Percentiles rank a stretch among this genome's conserved stretches.
These are phyloP conservation scores for Purshia tridentata DNA, from an alignment of 306 rosid genomes.

Conservation along the genomic window DNA sequence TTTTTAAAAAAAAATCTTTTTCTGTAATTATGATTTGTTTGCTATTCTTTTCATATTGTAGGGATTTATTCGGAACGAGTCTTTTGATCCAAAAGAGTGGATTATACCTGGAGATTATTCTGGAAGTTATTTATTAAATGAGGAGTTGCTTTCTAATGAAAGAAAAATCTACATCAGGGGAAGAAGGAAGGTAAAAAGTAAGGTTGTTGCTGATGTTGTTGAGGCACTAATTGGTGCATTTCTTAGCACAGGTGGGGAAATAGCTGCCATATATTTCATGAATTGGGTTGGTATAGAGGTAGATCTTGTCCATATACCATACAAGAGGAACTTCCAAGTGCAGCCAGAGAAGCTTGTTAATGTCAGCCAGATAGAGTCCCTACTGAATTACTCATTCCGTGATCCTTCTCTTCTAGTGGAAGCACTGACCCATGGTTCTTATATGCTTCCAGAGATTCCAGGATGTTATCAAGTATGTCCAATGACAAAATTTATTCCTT, in stretches of 20 bases:
- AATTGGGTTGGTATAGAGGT: constrained; percentile 73
- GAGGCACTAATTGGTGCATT: constrained; percentile 92
- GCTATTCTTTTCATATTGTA: constrained; percentile 32
- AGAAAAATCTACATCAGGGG: constrained; percentile 39
- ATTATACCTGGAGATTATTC: constrained; percentile 57
- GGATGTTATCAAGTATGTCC: constrained; percentile 76
- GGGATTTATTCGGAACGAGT: constrained; percentile 73
- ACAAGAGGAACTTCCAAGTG: constrained; percentile 37
- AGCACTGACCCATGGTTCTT: constrained; percentile 93
- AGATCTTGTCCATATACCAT: constrained; percentile 38
- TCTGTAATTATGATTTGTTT: neutral
- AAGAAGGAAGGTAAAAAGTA: constrained; percentile 47
- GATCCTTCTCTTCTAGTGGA: constrained; percentile 67
- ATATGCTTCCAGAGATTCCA: constrained; percentile 80
- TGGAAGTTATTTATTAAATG: constrained; percentile 24
- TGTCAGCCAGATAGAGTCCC: constrained; percentile 44
- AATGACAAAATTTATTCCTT: neutral
- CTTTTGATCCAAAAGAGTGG: constrained; percentile 71
- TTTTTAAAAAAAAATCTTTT: neutral
- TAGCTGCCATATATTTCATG: constrained; percentile 60
- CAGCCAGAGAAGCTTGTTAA: constrained; percentile 46
- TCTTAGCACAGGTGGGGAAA: constrained; percentile 76
- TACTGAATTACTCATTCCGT: constrained; percentile 55
- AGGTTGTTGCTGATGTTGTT: constrained; percentile 76
- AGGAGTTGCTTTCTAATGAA: constrained; percentile 27